Conservation (phyloP, 768 basidiomycete species). For the Symmetrospora coprosmae region DNA sequence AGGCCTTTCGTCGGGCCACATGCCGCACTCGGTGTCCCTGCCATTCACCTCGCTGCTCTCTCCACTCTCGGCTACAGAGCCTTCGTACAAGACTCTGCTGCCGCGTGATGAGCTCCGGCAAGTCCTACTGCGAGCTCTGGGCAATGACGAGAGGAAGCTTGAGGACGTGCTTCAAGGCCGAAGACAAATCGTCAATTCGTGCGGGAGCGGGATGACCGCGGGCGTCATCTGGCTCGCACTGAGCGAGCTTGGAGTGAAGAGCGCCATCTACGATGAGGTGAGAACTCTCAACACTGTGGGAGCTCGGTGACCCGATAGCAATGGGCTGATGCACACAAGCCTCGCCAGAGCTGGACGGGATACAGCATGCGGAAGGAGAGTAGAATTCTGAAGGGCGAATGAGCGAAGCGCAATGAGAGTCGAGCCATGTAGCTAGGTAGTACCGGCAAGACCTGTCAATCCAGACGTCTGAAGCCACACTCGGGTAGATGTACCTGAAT, state of each 20-base stretch:
- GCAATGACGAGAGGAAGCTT: constrained; percentile 33
- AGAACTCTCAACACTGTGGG: constrained; percentile 26
- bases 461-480: too few relatives aligned
- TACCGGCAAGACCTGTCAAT: too few relatives aligned
- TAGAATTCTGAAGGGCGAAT: constrained; percentile 8
- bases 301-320: background rate
- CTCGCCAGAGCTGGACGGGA: constrained; percentile 5
- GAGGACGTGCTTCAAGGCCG: constrained; percentile 51
- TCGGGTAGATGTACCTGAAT: too few relatives aligned
- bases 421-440: too few relatives aligned
- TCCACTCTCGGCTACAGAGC: constrained; percentile 40
- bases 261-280: constrained; percentile 83
- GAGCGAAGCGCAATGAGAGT: too few relatives aligned
- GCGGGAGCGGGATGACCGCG: constrained; percentile 98
- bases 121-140: constrained; percentile 53
- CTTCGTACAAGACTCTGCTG: constrained; percentile 45
- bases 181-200: constrained; percentile 53
- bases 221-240: constrained; percentile 86
- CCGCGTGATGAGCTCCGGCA: constrained; percentile 47
- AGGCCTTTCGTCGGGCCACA: constrained; percentile 77
- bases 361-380: constrained; percentile 14
- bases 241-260: constrained; percentile 50
- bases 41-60: constrained; percentile 47
- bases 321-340: background rate
- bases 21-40: constrained; percentile 68